Percentiles rank a stretch among this genome's conserved stretches.
Evolutionary conservation across 495 filamentous ascomycete species (phyloP).

Genomic region (Aspergillus coremiiformis): DNA sequence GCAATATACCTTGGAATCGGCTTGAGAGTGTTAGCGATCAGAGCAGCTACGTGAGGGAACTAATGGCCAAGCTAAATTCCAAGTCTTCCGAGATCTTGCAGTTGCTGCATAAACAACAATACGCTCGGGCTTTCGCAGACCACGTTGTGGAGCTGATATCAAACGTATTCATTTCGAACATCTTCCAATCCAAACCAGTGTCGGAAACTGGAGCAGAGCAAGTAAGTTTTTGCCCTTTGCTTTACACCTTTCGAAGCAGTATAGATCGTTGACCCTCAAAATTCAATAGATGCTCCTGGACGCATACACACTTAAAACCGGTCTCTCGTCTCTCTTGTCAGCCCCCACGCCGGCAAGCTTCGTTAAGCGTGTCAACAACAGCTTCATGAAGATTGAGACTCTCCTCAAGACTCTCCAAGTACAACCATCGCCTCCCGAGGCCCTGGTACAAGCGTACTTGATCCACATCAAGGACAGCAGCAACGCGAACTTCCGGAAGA

Average conservation of each 20-base stretch:
- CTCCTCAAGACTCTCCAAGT: conserved; percentile 97
- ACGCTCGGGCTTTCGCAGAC: conserved; percentile 89
- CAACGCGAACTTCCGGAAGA: conserved; percentile 92
- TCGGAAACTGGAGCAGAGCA: conserved; percentile 95
- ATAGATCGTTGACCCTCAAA: conserved; percentile 1
- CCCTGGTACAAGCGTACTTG: conserved; percentile 92
- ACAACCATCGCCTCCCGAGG: conserved; percentile 81
- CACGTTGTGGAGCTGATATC: conserved; percentile 82
- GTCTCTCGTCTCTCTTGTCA: conserved; percentile 46
- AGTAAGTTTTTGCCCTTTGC: conserved; percentile 31
- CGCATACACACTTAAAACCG: conserved; percentile 82
- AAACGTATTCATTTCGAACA: conserved; percentile 68
- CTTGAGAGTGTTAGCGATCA: conserved; percentile 95
- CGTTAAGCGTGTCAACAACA: conserved; percentile 78
- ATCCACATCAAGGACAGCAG: conserved; percentile 86
- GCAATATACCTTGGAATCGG: conserved; percentile 89
- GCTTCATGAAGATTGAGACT: conserved; percentile 80
- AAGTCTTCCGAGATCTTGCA: conserved; percentile 65
- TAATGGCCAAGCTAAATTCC: conserved; percentile 62
- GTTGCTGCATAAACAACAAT: conserved; percentile 83
- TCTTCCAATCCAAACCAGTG: conserved; percentile 83
- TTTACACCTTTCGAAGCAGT: background rate
- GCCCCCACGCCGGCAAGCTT: conserved; percentile 54
- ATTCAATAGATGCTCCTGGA: conserved; percentile 78
- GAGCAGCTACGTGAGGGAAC: conserved; percentile 80